phyloP scores from a whole-genome alignment of 2,329 filamentous ascomycete species.

The Talaromyces amestolkiae region DNA sequence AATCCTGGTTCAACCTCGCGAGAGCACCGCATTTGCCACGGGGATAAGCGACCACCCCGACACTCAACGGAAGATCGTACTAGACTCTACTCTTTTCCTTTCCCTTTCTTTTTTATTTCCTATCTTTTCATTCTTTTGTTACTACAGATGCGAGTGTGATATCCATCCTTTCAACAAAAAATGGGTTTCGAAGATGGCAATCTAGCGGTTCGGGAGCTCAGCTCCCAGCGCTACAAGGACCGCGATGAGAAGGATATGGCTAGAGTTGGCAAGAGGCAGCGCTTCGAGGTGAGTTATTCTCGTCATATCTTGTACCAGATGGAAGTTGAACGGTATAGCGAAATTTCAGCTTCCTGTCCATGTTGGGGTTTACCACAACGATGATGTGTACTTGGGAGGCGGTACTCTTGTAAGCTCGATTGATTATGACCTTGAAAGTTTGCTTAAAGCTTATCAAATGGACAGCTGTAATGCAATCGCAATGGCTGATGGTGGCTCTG shows the following conservation, averaged over 20 bases:
- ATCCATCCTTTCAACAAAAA: too few species aligned
- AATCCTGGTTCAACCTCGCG: too few species aligned
- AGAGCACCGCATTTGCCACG: too few species aligned
- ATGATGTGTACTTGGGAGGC: constrained; percentile 44
- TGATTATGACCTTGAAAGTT: not conserved
- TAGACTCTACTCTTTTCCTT: too few species aligned
- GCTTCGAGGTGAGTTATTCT: not conserved
- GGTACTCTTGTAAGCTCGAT: constrained; percentile 33
- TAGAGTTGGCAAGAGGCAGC: not conserved
- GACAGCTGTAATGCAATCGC: too few species aligned
- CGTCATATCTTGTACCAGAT: too few species aligned
- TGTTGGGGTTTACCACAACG: constrained; percentile 42
- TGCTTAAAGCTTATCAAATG: not conserved
- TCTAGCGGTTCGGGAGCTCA: not conserved
- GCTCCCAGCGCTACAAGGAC: not conserved
- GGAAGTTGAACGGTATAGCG: constrained; percentile 26
- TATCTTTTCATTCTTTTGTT: too few species aligned
- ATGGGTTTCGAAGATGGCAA: too few species aligned
- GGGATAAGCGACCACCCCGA: too few species aligned
- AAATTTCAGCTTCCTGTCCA: constrained; percentile 42
- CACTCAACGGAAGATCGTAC: too few species aligned
- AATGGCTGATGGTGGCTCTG: constrained; percentile 28
- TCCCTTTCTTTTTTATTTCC: too few species aligned
- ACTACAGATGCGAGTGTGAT: too few species aligned
- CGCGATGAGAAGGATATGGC: not conserved